These are phyloP conservation scores for Physcomitrium patens DNA, from an alignment of 225 moss, liverwort and hornwort genomes.

Conservation along the genomic window DNA sequence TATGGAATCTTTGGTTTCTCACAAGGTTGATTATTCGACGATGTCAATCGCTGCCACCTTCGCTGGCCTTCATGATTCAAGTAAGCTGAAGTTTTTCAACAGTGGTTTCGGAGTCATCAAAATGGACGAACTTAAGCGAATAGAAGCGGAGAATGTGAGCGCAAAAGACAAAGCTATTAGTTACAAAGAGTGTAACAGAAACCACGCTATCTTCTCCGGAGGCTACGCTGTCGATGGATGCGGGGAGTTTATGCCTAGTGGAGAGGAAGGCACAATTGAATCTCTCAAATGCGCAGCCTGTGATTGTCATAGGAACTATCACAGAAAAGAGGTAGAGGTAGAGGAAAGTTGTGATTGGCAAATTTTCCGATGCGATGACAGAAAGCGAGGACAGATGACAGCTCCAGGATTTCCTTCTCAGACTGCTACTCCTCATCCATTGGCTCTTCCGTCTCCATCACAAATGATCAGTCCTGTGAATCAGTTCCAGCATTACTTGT, in stretches of 20 bases:
- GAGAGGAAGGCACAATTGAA: constrained; percentile 89
- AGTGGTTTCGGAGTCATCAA: constrained; percentile 77
- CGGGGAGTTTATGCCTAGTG: constrained; percentile 98
- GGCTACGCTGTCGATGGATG: constrained; percentile 98
- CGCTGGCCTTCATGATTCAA: constrained; percentile 93
- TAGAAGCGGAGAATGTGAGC: constrained; percentile 60
- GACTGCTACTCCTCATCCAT: constrained; percentile 48
- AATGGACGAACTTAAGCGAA: constrained; percentile 80
- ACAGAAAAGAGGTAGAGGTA: constrained; percentile 90
- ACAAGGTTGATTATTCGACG: constrained; percentile 84
- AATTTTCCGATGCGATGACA: constrained; percentile 52
- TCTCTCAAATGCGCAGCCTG: constrained; percentile 97
- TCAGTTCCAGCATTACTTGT: constrained; percentile 71
- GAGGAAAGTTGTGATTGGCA: constrained; percentile 88
- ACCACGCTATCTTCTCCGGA: constrained; percentile 92
- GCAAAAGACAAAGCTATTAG: constrained; percentile 74
- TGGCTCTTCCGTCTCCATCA: constrained; percentile 73
- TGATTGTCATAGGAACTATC: constrained; percentile 96
- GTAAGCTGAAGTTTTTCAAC: constrained; percentile 88
- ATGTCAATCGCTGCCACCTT: constrained; percentile 96
- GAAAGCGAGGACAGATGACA: constrained; percentile 54
- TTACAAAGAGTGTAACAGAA: constrained; percentile 97
- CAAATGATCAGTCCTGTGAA: constrained; percentile 76
- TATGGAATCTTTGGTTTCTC: constrained; percentile 96
- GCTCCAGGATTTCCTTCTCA: constrained; percentile 70